Evolutionary conservation across 805 yeast genomes (phyloP).

Genomic region (Clavispora carvajalis): DNA sequence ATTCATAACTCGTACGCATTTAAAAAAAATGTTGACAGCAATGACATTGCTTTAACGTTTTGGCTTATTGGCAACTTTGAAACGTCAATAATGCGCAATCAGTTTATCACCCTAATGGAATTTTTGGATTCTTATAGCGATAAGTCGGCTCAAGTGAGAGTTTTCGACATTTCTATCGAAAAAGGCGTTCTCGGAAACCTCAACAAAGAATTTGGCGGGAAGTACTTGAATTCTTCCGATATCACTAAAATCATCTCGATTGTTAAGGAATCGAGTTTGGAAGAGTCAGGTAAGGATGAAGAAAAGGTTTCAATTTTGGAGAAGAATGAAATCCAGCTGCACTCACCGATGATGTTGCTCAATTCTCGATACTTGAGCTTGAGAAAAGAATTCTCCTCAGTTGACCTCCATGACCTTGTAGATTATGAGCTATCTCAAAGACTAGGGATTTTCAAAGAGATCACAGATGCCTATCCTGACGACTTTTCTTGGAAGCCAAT

Average conservation of each 20-base stretch:
- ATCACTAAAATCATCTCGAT: slow-evolving; percentile 7
- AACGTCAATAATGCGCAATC: slow-evolving; percentile 31
- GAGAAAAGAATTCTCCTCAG: slow-evolving; percentile 15
- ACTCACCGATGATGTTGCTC: slow-evolving; percentile 38
- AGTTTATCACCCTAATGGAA: slow-evolving; percentile 36
- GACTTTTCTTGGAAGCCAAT: slow-evolving; percentile 15
- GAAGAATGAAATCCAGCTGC: slow-evolving; percentile 25
- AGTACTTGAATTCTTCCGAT: slow-evolving; percentile 1
- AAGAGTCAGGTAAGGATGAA: slow-evolving; percentile 2
- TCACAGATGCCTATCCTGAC: slow-evolving; percentile 24
- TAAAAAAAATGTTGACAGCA: slow-evolving; percentile 7
- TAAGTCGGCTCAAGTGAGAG: slow-evolving; percentile 33
- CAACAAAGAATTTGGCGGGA: not conserved
- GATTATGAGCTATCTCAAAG: slow-evolving; percentile 46
- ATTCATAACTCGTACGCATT: slow-evolving; percentile 20
- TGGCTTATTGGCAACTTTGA: slow-evolving; percentile 60
- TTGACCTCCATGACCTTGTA: slow-evolving; percentile 34
- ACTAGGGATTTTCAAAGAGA: slow-evolving; percentile 25
- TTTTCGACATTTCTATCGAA: slow-evolving; percentile 22
- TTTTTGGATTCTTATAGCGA: slow-evolving; percentile 17
- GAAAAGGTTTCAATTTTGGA: slow-evolving; percentile 19
- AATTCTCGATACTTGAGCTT: slow-evolving; percentile 51
- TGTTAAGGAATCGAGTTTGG: slow-evolving; percentile 2
- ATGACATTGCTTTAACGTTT: slow-evolving; percentile 41
- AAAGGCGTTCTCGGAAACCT: slow-evolving; percentile 3